Evolutionary conservation across 768 basidiomycete genomes (phyloP).

Genomic region (Tulasnella sp.): DNA sequence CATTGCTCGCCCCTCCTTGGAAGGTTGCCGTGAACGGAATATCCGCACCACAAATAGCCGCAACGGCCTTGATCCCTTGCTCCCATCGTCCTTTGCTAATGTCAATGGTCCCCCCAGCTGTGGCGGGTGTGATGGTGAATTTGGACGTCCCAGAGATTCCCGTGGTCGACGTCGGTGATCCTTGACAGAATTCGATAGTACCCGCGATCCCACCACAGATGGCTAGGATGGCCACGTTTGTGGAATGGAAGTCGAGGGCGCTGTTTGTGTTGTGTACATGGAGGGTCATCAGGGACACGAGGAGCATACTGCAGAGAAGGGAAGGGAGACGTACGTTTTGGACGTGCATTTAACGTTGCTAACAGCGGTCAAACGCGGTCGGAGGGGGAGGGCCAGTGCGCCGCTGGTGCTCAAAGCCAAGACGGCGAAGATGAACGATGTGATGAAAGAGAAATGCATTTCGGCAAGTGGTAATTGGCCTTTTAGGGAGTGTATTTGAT

Average conservation of each 20-base stretch:
- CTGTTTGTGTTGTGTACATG: slow-evolving; percentile 4
- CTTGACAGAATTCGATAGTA: slow-evolving; percentile 24
- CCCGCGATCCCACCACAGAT: slow-evolving; percentile 27
- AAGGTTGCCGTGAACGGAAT: background rate
- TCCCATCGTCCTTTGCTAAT: slow-evolving; percentile 27
- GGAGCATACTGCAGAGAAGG: too few species aligned
- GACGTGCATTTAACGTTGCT: background rate
- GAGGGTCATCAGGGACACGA: too few species aligned
- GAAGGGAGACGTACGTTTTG: slow-evolving; percentile 12
- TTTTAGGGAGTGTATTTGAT: too few species aligned
- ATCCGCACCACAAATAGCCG: too few species aligned
- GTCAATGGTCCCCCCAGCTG: slow-evolving; percentile 22
- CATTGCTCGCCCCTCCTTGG: background rate
- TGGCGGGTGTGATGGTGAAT: slow-evolving; percentile 23
- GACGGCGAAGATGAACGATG: too few species aligned
- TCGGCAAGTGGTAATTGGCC: too few species aligned
- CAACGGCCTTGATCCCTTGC: background rate
- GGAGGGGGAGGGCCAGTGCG: too few species aligned
- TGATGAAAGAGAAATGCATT: too few species aligned
- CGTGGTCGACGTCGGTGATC: slow-evolving; percentile 22
- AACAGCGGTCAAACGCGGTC: too few species aligned
- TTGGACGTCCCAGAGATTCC: slow-evolving; percentile 22
- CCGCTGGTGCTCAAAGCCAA: too few species aligned
- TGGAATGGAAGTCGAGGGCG: slow-evolving; percentile 23
- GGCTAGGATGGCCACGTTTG: slow-evolving; percentile 25